Conservation (phyloP, 1,139 yeast species). For the Suhomyces choctaworum region DNA sequence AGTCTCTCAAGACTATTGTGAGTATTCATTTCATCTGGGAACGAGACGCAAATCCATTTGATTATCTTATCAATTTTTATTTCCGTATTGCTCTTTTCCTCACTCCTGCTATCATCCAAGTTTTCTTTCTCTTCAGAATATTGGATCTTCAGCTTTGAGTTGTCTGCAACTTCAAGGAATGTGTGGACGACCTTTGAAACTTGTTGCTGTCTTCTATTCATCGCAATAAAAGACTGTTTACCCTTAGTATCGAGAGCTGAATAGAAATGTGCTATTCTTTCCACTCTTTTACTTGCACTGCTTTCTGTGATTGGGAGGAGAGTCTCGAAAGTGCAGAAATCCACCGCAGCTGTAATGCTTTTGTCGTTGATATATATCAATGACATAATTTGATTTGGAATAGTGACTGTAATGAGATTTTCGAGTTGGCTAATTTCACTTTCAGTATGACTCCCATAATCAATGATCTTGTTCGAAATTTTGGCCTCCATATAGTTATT, state of each 20-base stretch:
- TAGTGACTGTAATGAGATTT: slow-evolving; percentile 34
- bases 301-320: slow-evolving; percentile 57
- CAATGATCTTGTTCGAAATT: slow-evolving; percentile 21
- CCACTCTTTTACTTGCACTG: slow-evolving; percentile 47
- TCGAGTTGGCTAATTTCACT: slow-evolving; percentile 42
- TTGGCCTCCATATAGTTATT: slow-evolving; percentile 30
- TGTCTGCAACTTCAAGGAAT: slow-evolving; percentile 35
- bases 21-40: slow-evolving; percentile 55
- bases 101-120: slow-evolving; percentile 29
- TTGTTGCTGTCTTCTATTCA: slow-evolving; percentile 67
- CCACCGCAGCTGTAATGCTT: slow-evolving; percentile 68
- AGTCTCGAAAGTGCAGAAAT: slow-evolving; percentile 57
- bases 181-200: slow-evolving; percentile 43
- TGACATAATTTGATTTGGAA: slow-evolving; percentile 68
- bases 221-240: slow-evolving; percentile 64
- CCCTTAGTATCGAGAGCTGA: slow-evolving; percentile 57
- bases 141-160: slow-evolving; percentile 14
- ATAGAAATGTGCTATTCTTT: slow-evolving; percentile 53
- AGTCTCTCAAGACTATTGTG: slow-evolving; percentile 52
- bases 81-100: slow-evolving; percentile 16
- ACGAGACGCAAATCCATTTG: slow-evolving; percentile 62
- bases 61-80: slow-evolving; percentile 54
- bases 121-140: slow-evolving; percentile 16
- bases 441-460: slow-evolving; percentile 31
- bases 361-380: slow-evolving; percentile 75